Evolutionary conservation across 2,329 filamentous ascomycete species (phyloP).

Genomic region (Paraphoma sp.): DNA sequence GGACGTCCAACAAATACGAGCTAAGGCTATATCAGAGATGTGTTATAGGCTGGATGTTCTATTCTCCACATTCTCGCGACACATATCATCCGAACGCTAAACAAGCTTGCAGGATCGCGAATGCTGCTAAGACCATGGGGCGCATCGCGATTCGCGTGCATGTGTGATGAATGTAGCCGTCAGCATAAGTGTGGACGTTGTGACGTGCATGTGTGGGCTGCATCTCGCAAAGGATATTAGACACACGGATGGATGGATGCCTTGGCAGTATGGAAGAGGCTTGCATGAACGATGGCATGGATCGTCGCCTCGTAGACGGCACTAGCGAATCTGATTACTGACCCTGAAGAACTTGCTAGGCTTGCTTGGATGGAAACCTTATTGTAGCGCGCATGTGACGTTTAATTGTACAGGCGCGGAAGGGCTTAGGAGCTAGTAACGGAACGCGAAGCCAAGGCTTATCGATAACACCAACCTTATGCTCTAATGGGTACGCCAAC

Average conservation of each 20-base stretch:
- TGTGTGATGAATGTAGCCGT: too few species aligned
- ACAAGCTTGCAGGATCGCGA: neutral
- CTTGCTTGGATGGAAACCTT: too few species aligned
- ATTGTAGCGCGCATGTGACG: too few species aligned
- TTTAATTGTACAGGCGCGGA: too few species aligned
- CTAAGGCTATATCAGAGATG: neutral
- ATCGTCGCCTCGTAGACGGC: neutral
- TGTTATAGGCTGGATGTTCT: neutral
- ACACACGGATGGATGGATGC: too few species aligned
- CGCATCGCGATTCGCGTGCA: too few species aligned
- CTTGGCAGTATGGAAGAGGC: neutral
- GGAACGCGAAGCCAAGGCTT: neutral
- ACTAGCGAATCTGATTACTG: neutral
- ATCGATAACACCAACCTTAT: neutral
- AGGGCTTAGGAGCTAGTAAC: neutral
- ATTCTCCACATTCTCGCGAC: neutral
- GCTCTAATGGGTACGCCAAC: neutral
- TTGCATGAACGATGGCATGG: neutral
- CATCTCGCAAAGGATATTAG: too few species aligned
- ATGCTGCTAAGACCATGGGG: neutral
- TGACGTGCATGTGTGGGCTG: too few species aligned
- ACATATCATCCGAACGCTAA: slow-evolving; percentile 2
- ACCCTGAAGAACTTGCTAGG: too few species aligned
- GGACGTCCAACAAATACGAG: neutral
- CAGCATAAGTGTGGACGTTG: too few species aligned